A percentile compares a stretch with the other conserved stretches of the same genome.
These are phyloP conservation scores for Ananas comosus DNA, from an alignment of 176 grass and related monocot species.

Conservation along the genomic window DNA sequence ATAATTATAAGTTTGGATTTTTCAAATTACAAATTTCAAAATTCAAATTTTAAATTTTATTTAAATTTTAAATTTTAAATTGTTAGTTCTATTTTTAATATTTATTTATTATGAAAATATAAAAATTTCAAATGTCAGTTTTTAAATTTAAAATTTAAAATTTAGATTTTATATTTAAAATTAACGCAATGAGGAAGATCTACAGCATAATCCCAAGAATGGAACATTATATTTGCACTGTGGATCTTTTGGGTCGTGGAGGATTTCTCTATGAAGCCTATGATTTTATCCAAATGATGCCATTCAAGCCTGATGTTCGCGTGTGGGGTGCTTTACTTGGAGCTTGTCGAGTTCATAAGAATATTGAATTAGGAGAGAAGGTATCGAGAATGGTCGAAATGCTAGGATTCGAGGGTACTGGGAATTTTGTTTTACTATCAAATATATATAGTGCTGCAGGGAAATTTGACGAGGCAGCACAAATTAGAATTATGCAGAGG, in stretches of 20 bases:
- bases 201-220: conserved; percentile 61
- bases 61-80: too few relatives aligned
- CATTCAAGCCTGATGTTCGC: conserved; percentile 62
- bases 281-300: conserved; percentile 61
- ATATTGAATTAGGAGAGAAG: conserved; percentile 55
- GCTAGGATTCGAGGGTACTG: conserved; percentile 63
- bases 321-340: conserved; percentile 74
- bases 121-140: too few relatives aligned
- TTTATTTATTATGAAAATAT: too few relatives aligned
- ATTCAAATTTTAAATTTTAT: too few relatives aligned
- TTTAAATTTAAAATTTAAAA: too few relatives aligned
- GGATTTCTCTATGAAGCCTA: conserved; percentile 67
- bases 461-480: conserved; percentile 61
- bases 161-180: too few relatives aligned
- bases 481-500: conserved; percentile 64
- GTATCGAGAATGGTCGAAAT: conserved; percentile 64
- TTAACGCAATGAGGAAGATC: conserved; percentile 30
- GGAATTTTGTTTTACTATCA: conserved; percentile 78
- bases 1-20: too few relatives aligned
- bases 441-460: conserved; percentile 75
- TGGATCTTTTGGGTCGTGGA: conserved; percentile 76
- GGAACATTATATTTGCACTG: conserved; percentile 78
- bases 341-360: conserved; percentile 73
- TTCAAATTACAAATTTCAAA: too few relatives aligned
- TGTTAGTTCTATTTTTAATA: too few relatives aligned